Conservation (phyloP, 177 flowering plant genomes). For the Vitis hybrid region DNA sequence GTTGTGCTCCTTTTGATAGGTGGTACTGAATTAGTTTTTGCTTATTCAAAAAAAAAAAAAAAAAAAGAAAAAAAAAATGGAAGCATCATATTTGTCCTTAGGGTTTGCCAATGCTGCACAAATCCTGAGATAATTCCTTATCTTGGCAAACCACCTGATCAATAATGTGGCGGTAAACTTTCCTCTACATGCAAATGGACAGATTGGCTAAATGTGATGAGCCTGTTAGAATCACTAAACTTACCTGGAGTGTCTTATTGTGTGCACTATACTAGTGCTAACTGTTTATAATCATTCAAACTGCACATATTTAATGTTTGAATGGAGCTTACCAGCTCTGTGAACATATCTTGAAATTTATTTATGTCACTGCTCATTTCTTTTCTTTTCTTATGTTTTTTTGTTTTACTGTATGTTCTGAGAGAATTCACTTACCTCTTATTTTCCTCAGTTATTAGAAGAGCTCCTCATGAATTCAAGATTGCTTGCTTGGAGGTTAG, state of each 20-base stretch:
- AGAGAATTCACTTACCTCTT: background rate
- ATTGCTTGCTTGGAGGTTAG: constrained; percentile 89
- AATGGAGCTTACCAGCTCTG: background rate
- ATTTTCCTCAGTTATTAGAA: constrained; percentile 73
- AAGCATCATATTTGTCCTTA: background rate
- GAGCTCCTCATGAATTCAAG: constrained; percentile 99
- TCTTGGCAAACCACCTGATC: background rate
- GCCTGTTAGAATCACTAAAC: too few relatives aligned
- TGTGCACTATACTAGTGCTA: too few relatives aligned
- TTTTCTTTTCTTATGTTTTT: background rate
- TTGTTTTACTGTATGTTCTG: background rate
- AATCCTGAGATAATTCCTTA: background rate
- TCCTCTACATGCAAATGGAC: background rate
- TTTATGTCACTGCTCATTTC: background rate
- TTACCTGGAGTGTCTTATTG: too few relatives aligned
- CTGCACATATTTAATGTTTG: background rate
- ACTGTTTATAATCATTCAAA: background rate
- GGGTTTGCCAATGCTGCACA: background rate
- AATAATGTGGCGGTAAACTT: background rate
- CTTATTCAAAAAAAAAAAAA: too few relatives aligned
- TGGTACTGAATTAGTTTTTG: too few relatives aligned
- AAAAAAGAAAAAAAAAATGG: background rate
- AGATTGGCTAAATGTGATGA: background rate
- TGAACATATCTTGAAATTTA: background rate
- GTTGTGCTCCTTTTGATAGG: too few relatives aligned